These are phyloP conservation scores for Choiromyces venosus DNA, from an alignment of 495 filamentous ascomycete genomes.

Conservation along the genomic window DNA sequence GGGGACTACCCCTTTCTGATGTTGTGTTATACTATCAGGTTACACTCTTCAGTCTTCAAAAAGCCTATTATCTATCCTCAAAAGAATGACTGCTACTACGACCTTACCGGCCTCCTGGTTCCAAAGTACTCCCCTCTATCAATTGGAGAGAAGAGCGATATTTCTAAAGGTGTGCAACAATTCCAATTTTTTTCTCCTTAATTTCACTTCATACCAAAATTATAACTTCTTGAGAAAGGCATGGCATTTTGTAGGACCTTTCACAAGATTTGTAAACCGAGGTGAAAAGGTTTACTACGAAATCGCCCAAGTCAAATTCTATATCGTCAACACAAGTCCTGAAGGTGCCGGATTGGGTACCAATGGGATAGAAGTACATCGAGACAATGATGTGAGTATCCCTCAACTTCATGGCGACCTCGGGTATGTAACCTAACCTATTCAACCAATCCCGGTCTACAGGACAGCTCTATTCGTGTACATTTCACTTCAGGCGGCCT, in stretches of 20 bases:
- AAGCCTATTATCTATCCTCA: not conserved
- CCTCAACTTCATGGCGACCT: not conserved
- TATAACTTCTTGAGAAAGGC: constrained; percentile 43
- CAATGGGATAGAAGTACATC: constrained; percentile 48
- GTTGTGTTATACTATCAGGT: not conserved
- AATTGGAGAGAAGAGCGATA: constrained; percentile 54
- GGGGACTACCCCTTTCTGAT: not conserved
- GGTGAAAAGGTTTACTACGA: constrained; percentile 52
- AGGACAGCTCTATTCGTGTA: constrained; percentile 43
- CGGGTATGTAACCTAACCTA: not conserved
- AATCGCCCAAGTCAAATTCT: constrained; percentile 51
- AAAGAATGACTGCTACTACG: constrained; percentile 10
- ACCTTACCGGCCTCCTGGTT: constrained; percentile 49
- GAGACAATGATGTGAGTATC: constrained; percentile 22
- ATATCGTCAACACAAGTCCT: constrained; percentile 45
- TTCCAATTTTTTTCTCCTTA: not conserved
- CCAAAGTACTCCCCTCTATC: constrained; percentile 44
- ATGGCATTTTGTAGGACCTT: constrained; percentile 60
- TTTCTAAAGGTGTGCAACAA: constrained; percentile 48
- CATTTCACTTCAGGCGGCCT: constrained; percentile 55
- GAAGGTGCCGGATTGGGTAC: constrained; percentile 39
- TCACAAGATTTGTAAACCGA: constrained; percentile 51
- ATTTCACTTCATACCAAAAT: constrained; percentile 15
- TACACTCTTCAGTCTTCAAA: not conserved
- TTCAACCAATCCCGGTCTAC: constrained; percentile 2